These are phyloP conservation scores for Salix dunnii DNA, from an alignment of 345 rosid species.

Conservation along the genomic window DNA sequence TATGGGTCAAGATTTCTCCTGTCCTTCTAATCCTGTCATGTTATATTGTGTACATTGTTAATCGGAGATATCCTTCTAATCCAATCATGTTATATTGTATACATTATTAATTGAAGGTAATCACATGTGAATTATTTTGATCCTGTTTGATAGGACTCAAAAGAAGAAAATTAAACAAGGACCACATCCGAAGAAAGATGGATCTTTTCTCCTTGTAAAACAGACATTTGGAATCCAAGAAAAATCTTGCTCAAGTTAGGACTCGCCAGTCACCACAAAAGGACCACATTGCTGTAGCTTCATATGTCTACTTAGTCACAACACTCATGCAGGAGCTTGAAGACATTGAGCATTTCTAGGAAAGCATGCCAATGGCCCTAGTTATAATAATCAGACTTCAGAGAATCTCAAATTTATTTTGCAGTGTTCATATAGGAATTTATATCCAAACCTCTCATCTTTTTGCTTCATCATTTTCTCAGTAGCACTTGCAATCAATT, in stretches of 20 bases:
- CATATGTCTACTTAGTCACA: not conserved
- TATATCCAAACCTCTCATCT: conserved; percentile 73
- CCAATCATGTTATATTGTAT: conserved; percentile 39
- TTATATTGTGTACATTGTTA: conserved; percentile 9
- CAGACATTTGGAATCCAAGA: not conserved
- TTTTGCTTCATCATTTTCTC: conserved; percentile 95
- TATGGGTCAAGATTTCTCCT: conserved; percentile 77
- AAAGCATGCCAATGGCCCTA: not conserved
- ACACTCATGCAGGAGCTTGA: not conserved
- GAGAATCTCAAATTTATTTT: not conserved
- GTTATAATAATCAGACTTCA: not conserved
- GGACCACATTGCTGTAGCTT: not conserved
- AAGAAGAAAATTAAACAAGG: not conserved
- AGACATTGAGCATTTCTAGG: not conserved
- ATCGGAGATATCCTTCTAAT: conserved; percentile 50
- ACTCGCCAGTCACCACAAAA: not conserved
- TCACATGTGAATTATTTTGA: not conserved
- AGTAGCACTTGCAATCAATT: conserved; percentile 79
- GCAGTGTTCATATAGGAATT: not conserved
- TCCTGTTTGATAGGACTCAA: not conserved
- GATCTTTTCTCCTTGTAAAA: not conserved
- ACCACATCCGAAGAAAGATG: not conserved
- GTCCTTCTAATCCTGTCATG: conserved; percentile 74
- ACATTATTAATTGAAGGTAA: conserved; percentile 5
- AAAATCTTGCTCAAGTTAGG: not conserved